phyloP scores from a whole-genome alignment of 805 yeast species.

The Isabelozyma pseudorhagii region DNA sequence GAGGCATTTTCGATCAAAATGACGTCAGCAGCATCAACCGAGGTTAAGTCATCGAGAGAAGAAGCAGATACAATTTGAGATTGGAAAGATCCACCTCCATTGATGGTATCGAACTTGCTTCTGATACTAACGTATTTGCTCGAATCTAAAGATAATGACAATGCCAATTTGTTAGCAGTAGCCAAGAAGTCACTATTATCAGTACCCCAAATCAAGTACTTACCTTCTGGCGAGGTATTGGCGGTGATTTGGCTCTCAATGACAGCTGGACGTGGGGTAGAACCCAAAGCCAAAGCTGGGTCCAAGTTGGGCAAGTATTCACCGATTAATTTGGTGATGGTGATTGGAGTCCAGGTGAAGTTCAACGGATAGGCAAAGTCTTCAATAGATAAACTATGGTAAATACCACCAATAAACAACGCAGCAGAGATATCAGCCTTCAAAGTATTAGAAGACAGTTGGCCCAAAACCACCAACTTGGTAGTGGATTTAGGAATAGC shows the following conservation, averaged over 20 bases:
- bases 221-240: constrained; percentile 41
- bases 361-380: constrained; percentile 52
- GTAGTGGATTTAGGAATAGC: constrained; percentile 57
- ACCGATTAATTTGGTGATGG: constrained; percentile 46
- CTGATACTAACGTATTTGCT: constrained; percentile 51
- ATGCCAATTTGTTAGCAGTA: constrained; percentile 64
- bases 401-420: constrained; percentile 49
- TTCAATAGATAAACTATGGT: constrained; percentile 37
- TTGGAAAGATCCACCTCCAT: constrained; percentile 73
- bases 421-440: constrained; percentile 74
- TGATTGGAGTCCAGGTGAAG: constrained; percentile 55
- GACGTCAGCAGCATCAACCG: constrained; percentile 59
- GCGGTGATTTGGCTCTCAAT: constrained; percentile 25
- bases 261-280: constrained; percentile 14
- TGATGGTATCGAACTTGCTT: constrained; percentile 67
- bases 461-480: constrained; percentile 67
- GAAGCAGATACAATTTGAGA: constrained; percentile 50
- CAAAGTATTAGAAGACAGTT: constrained; percentile 47
- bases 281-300: constrained; percentile 21
- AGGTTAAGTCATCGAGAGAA: constrained; percentile 1
- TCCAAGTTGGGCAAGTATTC: constrained; percentile 36
- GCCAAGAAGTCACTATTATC: constrained; percentile 57
- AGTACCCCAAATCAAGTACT: constrained; percentile 61
- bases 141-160: constrained; percentile 63
- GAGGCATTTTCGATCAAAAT: constrained; percentile 60